Evolutionary conservation across 2,329 filamentous ascomycete genomes (phyloP).

Genomic region (Alternaria viburni): DNA sequence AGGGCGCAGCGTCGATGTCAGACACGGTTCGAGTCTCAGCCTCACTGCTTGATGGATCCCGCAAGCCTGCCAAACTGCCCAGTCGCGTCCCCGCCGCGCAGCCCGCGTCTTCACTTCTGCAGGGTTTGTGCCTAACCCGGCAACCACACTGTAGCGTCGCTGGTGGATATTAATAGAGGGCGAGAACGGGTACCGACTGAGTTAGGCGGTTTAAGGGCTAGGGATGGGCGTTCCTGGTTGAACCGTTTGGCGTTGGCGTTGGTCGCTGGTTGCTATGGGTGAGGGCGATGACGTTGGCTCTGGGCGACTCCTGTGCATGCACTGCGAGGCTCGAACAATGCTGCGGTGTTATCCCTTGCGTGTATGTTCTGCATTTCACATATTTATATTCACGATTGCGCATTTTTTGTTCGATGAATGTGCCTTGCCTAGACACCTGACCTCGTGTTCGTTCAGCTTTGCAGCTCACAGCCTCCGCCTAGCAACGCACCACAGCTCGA

Average conservation of each 20-base stretch:
- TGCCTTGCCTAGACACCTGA: neutral
- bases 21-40: constrained; percentile 20
- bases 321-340: neutral
- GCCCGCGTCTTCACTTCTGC: constrained; percentile 4
- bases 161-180: constrained; percentile 10
- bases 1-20: neutral
- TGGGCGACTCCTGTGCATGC: neutral
- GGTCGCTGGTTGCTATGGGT: neutral
- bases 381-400: neutral
- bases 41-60: constrained; percentile 17
- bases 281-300: neutral
- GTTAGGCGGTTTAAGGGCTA: neutral
- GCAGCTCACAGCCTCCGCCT: neutral
- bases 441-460: constrained; percentile 5
- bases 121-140: constrained; percentile 12
- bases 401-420: neutral
- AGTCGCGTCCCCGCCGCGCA: constrained; percentile 14
- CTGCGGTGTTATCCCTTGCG: neutral
- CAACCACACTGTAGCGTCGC: constrained; percentile 6
- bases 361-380: neutral
- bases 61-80: constrained; percentile 1
- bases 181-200: neutral
- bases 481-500: neutral
- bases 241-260: neutral
- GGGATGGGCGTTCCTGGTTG: neutral